Percentiles rank a stretch among this genome's conserved stretches.
These are phyloP conservation scores for Echinosophora koreensis DNA, from an alignment of 306 rosid genomes.

Conservation along the genomic window DNA sequence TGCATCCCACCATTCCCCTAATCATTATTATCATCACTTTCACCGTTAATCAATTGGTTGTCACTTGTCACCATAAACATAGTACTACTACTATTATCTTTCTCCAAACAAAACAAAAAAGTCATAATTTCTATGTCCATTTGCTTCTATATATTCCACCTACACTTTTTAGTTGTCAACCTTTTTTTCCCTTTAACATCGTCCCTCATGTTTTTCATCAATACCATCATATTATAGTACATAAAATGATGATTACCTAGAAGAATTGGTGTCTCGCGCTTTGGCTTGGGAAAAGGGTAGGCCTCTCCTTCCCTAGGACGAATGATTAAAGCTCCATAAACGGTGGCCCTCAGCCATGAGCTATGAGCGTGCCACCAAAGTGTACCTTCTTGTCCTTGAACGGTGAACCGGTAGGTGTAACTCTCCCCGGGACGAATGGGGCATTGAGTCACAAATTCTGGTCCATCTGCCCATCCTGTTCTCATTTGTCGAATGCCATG, in stretches of 20 bases:
- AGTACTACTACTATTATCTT: too few relatives aligned
- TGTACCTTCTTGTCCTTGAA: conserved; percentile 93
- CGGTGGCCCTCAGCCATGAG: conserved; percentile 95
- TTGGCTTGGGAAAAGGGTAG: conserved; percentile 82
- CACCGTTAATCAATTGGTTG: conserved; percentile 32
- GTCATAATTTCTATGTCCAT: background rate
- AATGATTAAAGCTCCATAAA: conserved; percentile 84
- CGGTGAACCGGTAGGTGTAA: conserved; percentile 82
- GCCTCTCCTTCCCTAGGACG: conserved; percentile 75
- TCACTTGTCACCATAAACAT: background rate
- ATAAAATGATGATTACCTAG: conserved; percentile 58
- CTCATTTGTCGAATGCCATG: conserved; percentile 89
- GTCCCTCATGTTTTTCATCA: conserved; percentile 35
- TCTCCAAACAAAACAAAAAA: background rate
- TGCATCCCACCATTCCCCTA: conserved; percentile 98
- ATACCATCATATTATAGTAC: too few relatives aligned
- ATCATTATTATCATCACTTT: conserved; percentile 27
- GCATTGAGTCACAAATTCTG: conserved; percentile 95
- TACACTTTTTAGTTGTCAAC: background rate
- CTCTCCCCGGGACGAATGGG: conserved; percentile 88
- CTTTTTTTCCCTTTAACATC: background rate
- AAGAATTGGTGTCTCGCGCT: conserved; percentile 68
- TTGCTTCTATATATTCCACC: background rate
- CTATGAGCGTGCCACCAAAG: conserved; percentile 99
- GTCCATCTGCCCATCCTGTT: conserved; percentile 98